Evolutionary conservation across 2,329 filamentous ascomycete genomes (phyloP), one percentile per base, ranked within the genome.

Genomic region (Chrysosporium keratinophilum): DNA sequence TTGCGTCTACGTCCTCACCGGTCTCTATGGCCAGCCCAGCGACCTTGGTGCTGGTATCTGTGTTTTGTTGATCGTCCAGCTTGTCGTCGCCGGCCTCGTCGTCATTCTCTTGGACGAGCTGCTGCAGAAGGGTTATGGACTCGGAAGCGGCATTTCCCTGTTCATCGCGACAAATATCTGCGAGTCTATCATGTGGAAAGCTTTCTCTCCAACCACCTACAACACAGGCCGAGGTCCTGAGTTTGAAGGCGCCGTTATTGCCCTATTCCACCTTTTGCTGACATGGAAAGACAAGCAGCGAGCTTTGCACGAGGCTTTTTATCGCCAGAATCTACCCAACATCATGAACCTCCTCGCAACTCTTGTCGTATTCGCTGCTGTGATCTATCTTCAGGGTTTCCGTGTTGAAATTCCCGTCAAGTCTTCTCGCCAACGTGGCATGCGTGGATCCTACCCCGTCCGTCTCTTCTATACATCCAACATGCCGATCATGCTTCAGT

Each of bases 401-500:
- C 93, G 93, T 63, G 93, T 98, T 69, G 93, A 98, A 78, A 98
- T 98, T 69, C 94, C 94, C 59, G 93, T 98, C 81, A 98, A 98
- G 84, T 96, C 90, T 57, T 91, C 89, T 65, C 90, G 93, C 76
- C 93, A 98, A 82, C 90, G 93, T 80, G 93, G 93, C 74, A 93
- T 95, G 71, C 91, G 93, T 67, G 94, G 91, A 67, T 95, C 90
- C 40, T 98, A 97, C 82, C 93, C 93, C 66, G 83, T 98, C 72
- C 91, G 94, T 68, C 87, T 98, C 57, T 98, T 98, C 83, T 98
- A 98, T 79, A 98, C 93, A 70, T 96, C 90, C 72, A 98, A 98
- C 85, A 98, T 98, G 94, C 93, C 93, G 69, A 98, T 98, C 76
- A 98, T 98, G 93, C 81, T 98, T 72, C 94, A 98, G 79, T 97